phyloP scores from a whole-genome alignment of 768 basidiomycete genomes.

The Crepidotus variabilis region DNA sequence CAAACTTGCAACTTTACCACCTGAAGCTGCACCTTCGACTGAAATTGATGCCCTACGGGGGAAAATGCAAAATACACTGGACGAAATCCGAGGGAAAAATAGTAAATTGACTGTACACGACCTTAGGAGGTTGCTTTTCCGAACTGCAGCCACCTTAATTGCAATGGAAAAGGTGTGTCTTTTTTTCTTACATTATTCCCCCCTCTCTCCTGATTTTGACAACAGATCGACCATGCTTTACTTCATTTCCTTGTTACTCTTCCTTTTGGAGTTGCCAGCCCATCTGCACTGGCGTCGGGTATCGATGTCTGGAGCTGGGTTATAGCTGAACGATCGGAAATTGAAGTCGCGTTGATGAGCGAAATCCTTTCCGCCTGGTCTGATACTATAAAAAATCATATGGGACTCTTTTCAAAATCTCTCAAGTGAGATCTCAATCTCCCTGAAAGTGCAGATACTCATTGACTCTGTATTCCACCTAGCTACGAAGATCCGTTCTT shows the following conservation, averaged over 20 bases:
- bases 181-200: not conserved
- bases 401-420: constrained; percentile 78
- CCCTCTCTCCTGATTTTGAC: not conserved
- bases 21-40: constrained; percentile 50
- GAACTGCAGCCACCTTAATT: constrained; percentile 80
- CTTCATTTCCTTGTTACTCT: constrained; percentile 83
- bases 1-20: constrained; percentile 58
- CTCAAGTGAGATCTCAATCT: constrained; percentile 55
- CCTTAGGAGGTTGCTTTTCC: constrained; percentile 79
- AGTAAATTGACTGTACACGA: constrained; percentile 78
- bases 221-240: constrained; percentile 79
- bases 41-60: constrained; percentile 66
- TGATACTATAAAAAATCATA: constrained; percentile 68
- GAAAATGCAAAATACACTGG: constrained; percentile 63
- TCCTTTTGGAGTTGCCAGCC: constrained; percentile 88
- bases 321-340: constrained; percentile 76
- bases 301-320: constrained; percentile 98
- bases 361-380: constrained; percentile 90
- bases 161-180: constrained; percentile 54
- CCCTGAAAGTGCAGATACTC: not conserved
- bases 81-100: constrained; percentile 67
- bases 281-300: constrained; percentile 79
- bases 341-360: constrained; percentile 80
- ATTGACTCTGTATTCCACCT: constrained; percentile 39
- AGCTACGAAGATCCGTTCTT: constrained; percentile 90